These are phyloP conservation scores for Boletus tylopilopsis DNA, from an alignment of 768 basidiomycete species.

Conservation along the genomic window DNA sequence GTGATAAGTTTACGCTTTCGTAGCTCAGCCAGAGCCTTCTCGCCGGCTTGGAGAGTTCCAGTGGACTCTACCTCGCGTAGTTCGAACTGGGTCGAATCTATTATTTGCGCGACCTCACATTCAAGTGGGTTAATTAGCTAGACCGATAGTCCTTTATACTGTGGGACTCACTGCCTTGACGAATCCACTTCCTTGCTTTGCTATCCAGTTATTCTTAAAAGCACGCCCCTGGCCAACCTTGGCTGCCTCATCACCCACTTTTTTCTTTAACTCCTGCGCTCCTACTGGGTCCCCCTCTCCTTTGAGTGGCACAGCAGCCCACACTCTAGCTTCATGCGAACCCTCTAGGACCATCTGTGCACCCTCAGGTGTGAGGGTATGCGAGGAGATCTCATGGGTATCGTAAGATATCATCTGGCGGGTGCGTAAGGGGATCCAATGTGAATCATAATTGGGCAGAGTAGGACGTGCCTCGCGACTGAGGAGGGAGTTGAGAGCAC, in stretches of 20 bases:
- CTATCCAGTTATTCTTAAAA: conserved; percentile 97
- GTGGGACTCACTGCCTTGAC: conserved; percentile 69
- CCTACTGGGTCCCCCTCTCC: conserved; percentile 68
- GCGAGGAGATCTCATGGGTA: conserved; percentile 69
- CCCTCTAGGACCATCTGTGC: conserved; percentile 71
- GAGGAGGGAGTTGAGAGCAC: conserved; percentile 85
- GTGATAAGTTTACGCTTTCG: conserved; percentile 86
- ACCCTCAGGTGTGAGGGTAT: conserved; percentile 82
- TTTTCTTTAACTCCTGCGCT: conserved; percentile 63
- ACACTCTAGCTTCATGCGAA: conserved; percentile 94
- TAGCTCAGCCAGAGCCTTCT: conserved; percentile 81
- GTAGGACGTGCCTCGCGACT: conserved; percentile 69
- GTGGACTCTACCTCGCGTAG: conserved; percentile 68
- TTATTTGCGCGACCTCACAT: conserved; percentile 57
- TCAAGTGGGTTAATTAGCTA: background rate
- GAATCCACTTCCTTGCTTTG: conserved; percentile 84
- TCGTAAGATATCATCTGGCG: conserved; percentile 79
- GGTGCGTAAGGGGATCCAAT: conserved; percentile 12
- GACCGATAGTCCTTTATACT: background rate
- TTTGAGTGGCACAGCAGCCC: conserved; percentile 73
- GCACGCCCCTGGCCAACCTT: conserved; percentile 95
- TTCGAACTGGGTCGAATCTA: conserved; percentile 73
- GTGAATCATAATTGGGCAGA: conserved; percentile 1
- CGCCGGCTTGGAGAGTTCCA: conserved; percentile 69
- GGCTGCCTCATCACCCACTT: conserved; percentile 81